Evolutionary conservation across 495 filamentous ascomycete species (phyloP), one percentile per base, ranked within the genome.

Genomic region (Letharia lupina): DNA sequence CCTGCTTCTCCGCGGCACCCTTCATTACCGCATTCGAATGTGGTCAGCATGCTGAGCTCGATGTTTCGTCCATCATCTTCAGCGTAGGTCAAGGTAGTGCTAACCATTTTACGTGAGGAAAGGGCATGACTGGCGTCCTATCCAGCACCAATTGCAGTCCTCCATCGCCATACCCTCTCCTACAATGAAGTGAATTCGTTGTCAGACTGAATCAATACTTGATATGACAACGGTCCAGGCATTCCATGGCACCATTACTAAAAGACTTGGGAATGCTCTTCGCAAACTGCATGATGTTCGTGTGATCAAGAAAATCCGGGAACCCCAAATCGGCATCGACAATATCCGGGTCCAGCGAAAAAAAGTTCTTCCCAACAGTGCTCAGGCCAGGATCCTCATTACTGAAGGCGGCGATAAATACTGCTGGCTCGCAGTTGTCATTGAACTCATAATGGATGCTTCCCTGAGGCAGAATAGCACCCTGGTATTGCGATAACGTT

Each of bases 391-490:
- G 76, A 71, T 83, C 80, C 50, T 81, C 76, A 47, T 60, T 70
- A 57, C 74, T 73, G 65, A 83, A 77, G 18, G 68, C 65, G 0
- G 79, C 79, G 12, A 80, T 75, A 65, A 78, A 78, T 1, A 70
- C 70, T 2, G 78, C 76, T 33, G 69, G 67, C 52, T 70, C 69
- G 69, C 80, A 83, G 33, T 69, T 71, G 11, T 75, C 73, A 71
- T 83, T 83, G 71, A 79, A 73, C 68, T 83, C 77, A 57, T 74
- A 79, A 66, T 83, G 80, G 50, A 82, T 73, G 16, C 63, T 66
- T 28, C 80, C 80, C 63, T 76, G 72, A 33, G 77, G 79, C 69
- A 81, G 78, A 6, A 78, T 70, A 28, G 75, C 75, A 69, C 74
- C 79, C 65, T 77, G 72, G 65, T 72, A 76, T 35, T 67, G 52